Percentiles rank a stretch among this genome's conserved stretches.
These are phyloP conservation scores for Ammopiptanthus mongolicus DNA, from an alignment of 306 rosid genomes.

Conservation along the genomic window DNA sequence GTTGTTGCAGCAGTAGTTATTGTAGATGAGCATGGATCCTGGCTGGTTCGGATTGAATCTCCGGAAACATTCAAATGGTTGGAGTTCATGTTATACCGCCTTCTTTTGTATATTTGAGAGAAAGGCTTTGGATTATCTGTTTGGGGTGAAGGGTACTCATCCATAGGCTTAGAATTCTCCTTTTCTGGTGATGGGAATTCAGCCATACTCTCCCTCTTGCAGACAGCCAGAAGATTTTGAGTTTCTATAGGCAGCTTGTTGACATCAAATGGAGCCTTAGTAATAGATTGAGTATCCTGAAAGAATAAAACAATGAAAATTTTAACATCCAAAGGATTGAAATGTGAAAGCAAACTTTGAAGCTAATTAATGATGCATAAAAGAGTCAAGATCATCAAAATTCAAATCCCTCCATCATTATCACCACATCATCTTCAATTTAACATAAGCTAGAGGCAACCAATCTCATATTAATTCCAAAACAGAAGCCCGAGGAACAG, in stretches of 20 bases:
- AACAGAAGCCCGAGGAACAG: no score
- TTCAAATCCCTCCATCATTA: not conserved
- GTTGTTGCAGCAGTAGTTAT: conserved; percentile 61
- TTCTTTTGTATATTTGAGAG: conserved; percentile 66
- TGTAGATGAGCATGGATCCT: conserved; percentile 72
- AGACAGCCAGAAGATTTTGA: conserved; percentile 43
- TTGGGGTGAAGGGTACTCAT: conserved; percentile 45
- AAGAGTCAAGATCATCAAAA: not conserved
- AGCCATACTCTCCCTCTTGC: conserved; percentile 76
- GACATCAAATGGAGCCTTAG: conserved; percentile 43
- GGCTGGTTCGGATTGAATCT: conserved; percentile 47
- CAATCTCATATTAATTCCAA: not conserved
- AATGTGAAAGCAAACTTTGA: not conserved
- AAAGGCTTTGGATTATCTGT: conserved; percentile 55
- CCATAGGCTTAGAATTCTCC: conserved; percentile 28
- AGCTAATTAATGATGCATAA: not conserved
- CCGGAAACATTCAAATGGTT: conserved; percentile 56
- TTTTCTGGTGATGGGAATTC: conserved; percentile 50
- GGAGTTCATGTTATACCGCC: conserved; percentile 54
- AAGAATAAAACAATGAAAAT: conserved; percentile 15
- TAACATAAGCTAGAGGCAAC: not conserved
- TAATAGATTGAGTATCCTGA: conserved; percentile 59
- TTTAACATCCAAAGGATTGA: not conserved
- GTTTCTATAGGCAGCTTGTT: conserved; percentile 61
- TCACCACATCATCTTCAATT: not conserved